Evolutionary conservation across 805 yeast species (phyloP).

Genomic region (Naumovozyma dairenensis): DNA sequence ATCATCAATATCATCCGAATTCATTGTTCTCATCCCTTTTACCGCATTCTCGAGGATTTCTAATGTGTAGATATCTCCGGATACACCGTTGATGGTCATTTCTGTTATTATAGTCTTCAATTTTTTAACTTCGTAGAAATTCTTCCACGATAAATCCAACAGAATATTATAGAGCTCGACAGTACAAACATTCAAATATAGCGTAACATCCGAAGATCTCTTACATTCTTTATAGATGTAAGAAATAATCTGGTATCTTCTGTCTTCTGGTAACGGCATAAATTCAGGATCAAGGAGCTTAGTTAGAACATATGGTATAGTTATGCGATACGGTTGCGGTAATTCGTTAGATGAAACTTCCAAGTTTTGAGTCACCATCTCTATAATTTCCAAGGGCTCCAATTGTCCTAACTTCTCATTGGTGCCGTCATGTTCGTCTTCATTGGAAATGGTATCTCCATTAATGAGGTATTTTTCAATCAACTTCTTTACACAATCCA

Average conservation of each 20-base stretch:
- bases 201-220: conserved; percentile 15
- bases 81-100: conserved; percentile 26
- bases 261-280: conserved; percentile 15
- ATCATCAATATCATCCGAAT: conserved; percentile 13
- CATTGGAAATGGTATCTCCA: conserved; percentile 5
- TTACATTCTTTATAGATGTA: conserved; percentile 24
- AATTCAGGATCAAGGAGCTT: conserved; percentile 12
- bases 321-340: conserved; percentile 23
- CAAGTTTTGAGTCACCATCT: conserved; percentile 10
- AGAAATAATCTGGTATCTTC: conserved; percentile 18
- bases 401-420: too few species aligned
- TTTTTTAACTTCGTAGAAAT: conserved; percentile 18
- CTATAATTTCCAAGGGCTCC: conserved; percentile 10
- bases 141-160: conserved; percentile 23
- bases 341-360: conserved; percentile 4
- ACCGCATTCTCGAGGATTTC: conserved; percentile 17
- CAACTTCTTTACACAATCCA: conserved; percentile 9
- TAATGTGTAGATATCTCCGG: conserved; percentile 24
- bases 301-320: conserved; percentile 20
- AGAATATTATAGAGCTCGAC: conserved; percentile 25
- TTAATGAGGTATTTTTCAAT: too few species aligned
- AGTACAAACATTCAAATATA: conserved; percentile 25
- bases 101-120: conserved; percentile 17
- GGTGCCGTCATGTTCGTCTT: too few species aligned
- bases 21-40: conserved; percentile 13